Conservation (phyloP, 2,329 filamentous ascomycete genomes). For the Trichoderma asperellum region DNA sequence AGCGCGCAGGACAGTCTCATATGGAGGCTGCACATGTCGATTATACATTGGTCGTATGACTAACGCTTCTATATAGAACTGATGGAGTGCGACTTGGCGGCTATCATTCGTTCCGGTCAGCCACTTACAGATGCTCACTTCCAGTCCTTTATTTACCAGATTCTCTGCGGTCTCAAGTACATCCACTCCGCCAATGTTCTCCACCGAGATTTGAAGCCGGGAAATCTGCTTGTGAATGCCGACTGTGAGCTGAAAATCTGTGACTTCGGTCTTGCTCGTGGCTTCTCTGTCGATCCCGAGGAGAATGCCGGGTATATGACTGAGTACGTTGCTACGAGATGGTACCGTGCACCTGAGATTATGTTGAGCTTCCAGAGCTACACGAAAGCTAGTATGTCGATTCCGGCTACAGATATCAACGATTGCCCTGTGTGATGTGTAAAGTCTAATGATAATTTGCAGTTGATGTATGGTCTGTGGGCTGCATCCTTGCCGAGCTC, state of each 20-base stretch:
- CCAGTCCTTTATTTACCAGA: slow-evolving; percentile 99
- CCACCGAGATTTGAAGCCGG: slow-evolving; percentile 95
- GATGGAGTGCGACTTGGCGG: slow-evolving; percentile 98
- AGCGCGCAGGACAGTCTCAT: neutral
- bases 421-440: too few relatives aligned
- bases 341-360: slow-evolving; percentile 94
- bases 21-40: neutral
- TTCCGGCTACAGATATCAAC: neutral
- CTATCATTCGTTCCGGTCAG: slow-evolving; percentile 96
- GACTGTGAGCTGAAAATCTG: slow-evolving; percentile 99
- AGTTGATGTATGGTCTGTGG: slow-evolving; percentile 99
- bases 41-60: slow-evolving; percentile 18
- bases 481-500: slow-evolving; percentile 95
- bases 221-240: slow-evolving; percentile 95
- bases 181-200: slow-evolving; percentile 98
- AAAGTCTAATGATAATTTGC: neutral
- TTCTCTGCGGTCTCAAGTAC: slow-evolving; percentile 97
- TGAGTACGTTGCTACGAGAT: slow-evolving; percentile 96
- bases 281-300: slow-evolving; percentile 95
- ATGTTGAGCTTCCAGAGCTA: slow-evolving; percentile 99
- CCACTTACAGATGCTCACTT: slow-evolving; percentile 98
- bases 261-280: slow-evolving; percentile 94
- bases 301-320: slow-evolving; percentile 99
- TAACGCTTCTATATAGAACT: slow-evolving; percentile 65
- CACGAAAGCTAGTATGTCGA: slow-evolving; percentile 94